Base-by-base conservation (phyloP, 2,329 filamentous ascomycete genomes). In the Fusarium metavorans region DNA sequence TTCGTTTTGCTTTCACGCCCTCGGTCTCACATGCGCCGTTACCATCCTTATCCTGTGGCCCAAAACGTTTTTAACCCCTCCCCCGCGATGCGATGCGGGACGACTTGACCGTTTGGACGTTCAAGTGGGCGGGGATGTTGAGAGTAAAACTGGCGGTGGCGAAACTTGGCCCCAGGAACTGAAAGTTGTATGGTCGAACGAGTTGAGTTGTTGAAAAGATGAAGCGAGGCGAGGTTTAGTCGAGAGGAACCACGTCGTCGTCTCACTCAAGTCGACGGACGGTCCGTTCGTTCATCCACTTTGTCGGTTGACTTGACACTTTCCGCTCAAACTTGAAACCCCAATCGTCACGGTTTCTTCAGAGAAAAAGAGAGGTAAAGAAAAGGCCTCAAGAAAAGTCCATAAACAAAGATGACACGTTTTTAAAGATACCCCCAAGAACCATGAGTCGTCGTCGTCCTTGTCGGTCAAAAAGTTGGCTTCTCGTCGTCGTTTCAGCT, bases 31-130 rank as follows among this genome's bases (percentile, higher is more conserved):
- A 72, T 74, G 39, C 54, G 43, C 69, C 69, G 64, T 64, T 76
- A 56, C 60, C 74, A 76, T 74, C 37, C 60, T 48, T 48, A 23
- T 75, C 54, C 62, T 71, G 48, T 62, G 52, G 60, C 50, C 65
- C 61, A 41, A 37, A 63, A 64, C 37, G 66, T 69, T 70, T 39
- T 77, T 77, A 76, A 52, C 72, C 75, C 77, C 74, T 77, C 76
- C 75, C 68, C 76, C 70, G 67, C 74, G 72, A 68, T 59, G 71
- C 68, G 20, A 45, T 45, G 41, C 41, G 41, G 59, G 66, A 30
- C 50, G 62, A 67, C 41, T 41, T 50, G 66, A 61, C 57, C 27
- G 64, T 45, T 45, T 72, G 48, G 62, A 66, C 59, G 63, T 59
- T 70, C 62, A 52, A 58, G 62, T 66, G 52, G 60, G 60, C 54